Evolutionary conservation across 163 green algal species (phyloP), one percentile per base, ranked within the genome.

Genomic region (Scenedesmus sp.): DNA sequence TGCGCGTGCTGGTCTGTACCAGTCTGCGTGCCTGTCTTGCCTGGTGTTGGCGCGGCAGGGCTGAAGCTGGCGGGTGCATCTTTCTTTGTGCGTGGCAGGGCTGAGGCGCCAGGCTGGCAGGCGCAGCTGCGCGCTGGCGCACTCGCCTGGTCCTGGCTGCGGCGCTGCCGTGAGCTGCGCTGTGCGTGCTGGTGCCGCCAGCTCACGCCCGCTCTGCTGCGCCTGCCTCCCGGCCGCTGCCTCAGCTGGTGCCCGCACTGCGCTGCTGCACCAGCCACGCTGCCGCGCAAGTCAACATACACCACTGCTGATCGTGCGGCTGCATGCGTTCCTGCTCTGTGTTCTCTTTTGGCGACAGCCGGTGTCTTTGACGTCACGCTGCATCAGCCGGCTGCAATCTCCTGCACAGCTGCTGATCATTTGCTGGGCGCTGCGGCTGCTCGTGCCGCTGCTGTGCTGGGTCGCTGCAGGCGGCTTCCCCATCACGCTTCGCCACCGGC

Each of bases 401-500:
- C 46, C 46, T 53, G 46, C 46, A 53, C 10, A 10, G 10, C 10
- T 10, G 10, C 46, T 53, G 46, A 16, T 10, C 6, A 53, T 16
- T 53, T 10, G 46, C 46, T 10, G 46, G 10, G 10, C 22, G 51
- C 12, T 61, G 51, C 51, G 7, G 5, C 51, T 70, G 56, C 56
- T 33, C n/a, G 9, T 16, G 2, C n/a, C 20, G 30, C 56, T 68
- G 53, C 26, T 72, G 3, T 56, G 18, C 18, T 35, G 3, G 37
- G 37, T 53, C n/a, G 42, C 30, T n/a, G 46, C 91, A 95, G 93
- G 95, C 18, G 96, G 95, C 51, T 96, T 98, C 83, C 95, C 96
- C 20, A 93, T 98, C 46, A 97, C 97, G 93, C 92, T 98, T 86
- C 96, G 96, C 26, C 96, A 98, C 91, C 94, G 96, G 12, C 92